phyloP scores from a whole-genome alignment of 441 rosid species.

The Brassica balearica region DNA sequence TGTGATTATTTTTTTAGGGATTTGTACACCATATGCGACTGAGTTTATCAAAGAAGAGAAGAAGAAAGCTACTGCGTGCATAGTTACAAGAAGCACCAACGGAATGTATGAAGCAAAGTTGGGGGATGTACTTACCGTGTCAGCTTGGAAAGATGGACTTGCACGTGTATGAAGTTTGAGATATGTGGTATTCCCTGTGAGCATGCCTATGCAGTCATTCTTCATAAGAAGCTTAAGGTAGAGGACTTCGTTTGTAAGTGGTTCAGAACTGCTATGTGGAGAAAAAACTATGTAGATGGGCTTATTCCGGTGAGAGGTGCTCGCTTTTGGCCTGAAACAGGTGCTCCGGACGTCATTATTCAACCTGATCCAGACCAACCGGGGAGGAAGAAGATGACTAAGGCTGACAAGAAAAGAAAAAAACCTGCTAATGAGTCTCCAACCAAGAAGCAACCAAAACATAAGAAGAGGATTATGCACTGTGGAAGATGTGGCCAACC shows the following conservation, averaged over 20 bases:
- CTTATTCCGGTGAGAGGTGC: neutral
- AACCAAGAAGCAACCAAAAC: neutral
- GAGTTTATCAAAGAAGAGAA: neutral
- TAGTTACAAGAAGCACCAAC: neutral
- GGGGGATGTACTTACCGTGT: neutral
- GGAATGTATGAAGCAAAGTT: neutral
- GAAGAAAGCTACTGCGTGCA: neutral
- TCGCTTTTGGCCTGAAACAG: neutral
- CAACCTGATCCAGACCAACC: neutral
- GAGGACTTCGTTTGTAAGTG: neutral
- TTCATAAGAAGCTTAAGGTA: neutral
- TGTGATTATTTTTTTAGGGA: neutral
- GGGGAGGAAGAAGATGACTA: neutral
- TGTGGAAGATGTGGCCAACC: neutral
- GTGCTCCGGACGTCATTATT: neutral
- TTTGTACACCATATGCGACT: neutral
- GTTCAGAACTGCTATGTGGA: neutral
- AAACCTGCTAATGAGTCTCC: neutral
- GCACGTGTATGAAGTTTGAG: neutral
- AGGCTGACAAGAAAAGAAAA: neutral
- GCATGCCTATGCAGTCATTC: neutral
- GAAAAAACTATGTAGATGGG: neutral
- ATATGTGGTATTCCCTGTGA: neutral
- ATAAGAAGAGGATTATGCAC: neutral
- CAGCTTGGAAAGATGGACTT: neutral